Evolutionary conservation across 169 alveolate species (phyloP).

Genomic region (Plasmodium yoelii): DNA sequence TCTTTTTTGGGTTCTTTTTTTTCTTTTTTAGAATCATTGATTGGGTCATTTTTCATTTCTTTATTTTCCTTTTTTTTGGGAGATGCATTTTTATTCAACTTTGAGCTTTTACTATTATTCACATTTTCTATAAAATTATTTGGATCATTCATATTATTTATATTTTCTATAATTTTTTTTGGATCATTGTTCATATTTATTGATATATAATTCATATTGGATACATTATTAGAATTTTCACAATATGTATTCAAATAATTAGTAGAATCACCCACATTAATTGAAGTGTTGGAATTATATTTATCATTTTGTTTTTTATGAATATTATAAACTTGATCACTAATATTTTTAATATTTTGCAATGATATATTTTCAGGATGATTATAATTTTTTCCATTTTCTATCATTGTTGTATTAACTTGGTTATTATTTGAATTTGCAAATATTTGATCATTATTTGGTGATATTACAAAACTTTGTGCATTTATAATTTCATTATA

Average conservation of each 20-base stretch:
- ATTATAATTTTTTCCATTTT: constrained; percentile 18
- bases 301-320: neutral
- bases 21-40: neutral
- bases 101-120: too few species aligned
- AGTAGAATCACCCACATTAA: too few species aligned
- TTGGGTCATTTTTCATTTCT: neutral
- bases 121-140: too few species aligned
- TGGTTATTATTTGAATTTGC: constrained; percentile 12
- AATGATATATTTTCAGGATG: constrained; percentile 1
- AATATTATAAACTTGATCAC: neutral
- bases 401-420: constrained; percentile 27
- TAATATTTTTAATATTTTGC: neutral
- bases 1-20: constrained; percentile 1
- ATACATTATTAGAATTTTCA: too few species aligned
- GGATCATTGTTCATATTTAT: too few species aligned
- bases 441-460: neutral
- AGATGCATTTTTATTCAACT: too few species aligned
- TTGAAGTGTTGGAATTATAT: neutral
- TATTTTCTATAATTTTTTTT: too few species aligned
- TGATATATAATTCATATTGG: too few species aligned
- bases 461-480: neutral
- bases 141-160: too few species aligned
- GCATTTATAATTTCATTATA: neutral
- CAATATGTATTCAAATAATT: too few species aligned
- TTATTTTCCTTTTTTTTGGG: neutral